Base-by-base conservation (phyloP, 208 protist species). In the Crithidia expoeki region DNA sequence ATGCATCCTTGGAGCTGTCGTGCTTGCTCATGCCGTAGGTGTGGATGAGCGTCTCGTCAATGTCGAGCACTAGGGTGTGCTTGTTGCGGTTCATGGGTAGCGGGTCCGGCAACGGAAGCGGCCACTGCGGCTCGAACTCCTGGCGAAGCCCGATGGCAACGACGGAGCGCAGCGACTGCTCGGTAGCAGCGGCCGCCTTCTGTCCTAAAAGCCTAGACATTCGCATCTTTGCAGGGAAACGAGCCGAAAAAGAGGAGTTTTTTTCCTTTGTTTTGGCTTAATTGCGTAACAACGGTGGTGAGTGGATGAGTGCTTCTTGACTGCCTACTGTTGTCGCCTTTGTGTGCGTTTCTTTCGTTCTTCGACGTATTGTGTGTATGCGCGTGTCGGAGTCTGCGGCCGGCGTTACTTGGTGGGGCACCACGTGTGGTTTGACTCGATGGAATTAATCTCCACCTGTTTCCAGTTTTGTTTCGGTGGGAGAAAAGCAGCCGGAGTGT, bases 31-130 rank as follows among this genome's bases (percentile, higher is more conserved):
- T 89, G 42, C 68, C 74, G 65, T 83, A 88, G 2, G 88, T 93
- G 66, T 94, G 88, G 25, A 88, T 71, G 25, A 95, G 84, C 2
- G 92, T 94, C 34, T 94, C 87, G 46, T 96, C 92, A 84, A 96
- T 94, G 70, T 96, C 92, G 12, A 96, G 74, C 30, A 96, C 81
- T n/a, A 96, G 71, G 38, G 88, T 94, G 55, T 86, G 82, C 63
- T 90, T 92, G 14, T 78, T 64, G 17, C 14, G 60, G 55, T 85
- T 51, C 28, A 46, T 32, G 19, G 74, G 80, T 40, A 86, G 78
- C 40, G 81, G 84, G 2, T 59, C 46, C 2, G 86, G 91, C 44
- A 96, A 84, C 14, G 91, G 88, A 11, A 95, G 60, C 40, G 88
- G 81, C 87, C 90, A 95, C 17, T 77, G 53, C 14, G 89, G 80